Conservation (phyloP, 768 basidiomycete species). For the Crucibulum laeve region DNA sequence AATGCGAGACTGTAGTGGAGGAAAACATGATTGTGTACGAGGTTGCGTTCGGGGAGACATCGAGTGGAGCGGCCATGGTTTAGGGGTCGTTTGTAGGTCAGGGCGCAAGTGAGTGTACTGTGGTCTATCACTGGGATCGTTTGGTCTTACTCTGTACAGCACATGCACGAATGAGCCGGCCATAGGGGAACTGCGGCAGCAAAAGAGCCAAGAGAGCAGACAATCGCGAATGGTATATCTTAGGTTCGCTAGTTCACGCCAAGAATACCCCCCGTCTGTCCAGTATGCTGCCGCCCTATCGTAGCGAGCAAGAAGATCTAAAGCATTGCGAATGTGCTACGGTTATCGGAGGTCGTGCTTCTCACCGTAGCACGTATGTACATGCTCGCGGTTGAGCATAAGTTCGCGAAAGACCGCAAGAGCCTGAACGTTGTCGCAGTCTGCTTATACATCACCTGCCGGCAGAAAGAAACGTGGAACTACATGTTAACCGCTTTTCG, state of each 20-base stretch:
- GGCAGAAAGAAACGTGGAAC: conserved; percentile 84
- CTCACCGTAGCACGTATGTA: conserved; percentile 84
- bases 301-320: conserved; percentile 81
- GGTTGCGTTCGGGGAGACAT: conserved; percentile 89
- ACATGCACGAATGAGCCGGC: conserved; percentile 76
- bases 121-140: conserved; percentile 1
- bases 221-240: conserved; percentile 77
- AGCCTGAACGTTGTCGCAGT: conserved; percentile 93
- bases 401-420: conserved; percentile 90
- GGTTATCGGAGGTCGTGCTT: conserved; percentile 74
- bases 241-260: not conserved
- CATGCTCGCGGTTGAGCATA: conserved; percentile 92
- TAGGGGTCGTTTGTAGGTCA: conserved; percentile 91
- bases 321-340: conserved; percentile 73
- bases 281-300: not conserved
- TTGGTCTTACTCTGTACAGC: conserved; percentile 41
- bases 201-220: conserved; percentile 86
- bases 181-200: conserved; percentile 74
- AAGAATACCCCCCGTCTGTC: not conserved
- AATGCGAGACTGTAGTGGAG: conserved; percentile 87
- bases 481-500: conserved; percentile 99
- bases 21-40: conserved; percentile 94
- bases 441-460: conserved; percentile 90
- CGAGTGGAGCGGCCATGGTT: conserved; percentile 90
- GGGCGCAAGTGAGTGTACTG: conserved; percentile 71